Evolutionary conservation across 129 eudicot genomes (phyloP).

Genomic region (Gnaphalium uliginosum): DNA sequence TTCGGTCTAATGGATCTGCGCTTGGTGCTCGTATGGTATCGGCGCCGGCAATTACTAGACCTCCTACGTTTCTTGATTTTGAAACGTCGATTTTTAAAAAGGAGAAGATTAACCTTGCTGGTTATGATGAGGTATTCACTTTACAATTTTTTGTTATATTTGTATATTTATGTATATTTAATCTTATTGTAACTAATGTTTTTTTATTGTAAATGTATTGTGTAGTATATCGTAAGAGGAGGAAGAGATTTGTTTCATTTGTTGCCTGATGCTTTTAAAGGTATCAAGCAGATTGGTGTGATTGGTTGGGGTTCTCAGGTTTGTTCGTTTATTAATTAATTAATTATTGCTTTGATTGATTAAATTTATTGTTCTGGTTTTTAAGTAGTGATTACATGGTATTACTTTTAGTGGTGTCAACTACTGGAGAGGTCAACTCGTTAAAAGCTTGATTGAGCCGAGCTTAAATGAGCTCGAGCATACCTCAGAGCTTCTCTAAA

Average conservation of each 20-base stretch:
- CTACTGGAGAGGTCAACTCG: too few relatives aligned
- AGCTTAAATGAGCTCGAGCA: too few relatives aligned
- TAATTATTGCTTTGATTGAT: neutral
- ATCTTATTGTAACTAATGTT: neutral
- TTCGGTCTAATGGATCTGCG: slow-evolving; percentile 48
- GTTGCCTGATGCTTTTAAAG: slow-evolving; percentile 88
- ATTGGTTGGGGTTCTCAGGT: slow-evolving; percentile 99
- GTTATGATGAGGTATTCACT: slow-evolving; percentile 72
- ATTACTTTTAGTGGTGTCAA: too few relatives aligned
- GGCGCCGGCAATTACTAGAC: slow-evolving; percentile 36
- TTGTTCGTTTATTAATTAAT: neutral
- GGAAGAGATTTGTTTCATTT: slow-evolving; percentile 80
- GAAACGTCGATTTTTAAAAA: slow-evolving; percentile 79
- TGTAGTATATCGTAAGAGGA: slow-evolving; percentile 91
- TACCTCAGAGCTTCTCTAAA: too few relatives aligned
- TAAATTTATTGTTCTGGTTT: neutral
- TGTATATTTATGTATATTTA: neutral
- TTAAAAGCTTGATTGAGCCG: too few relatives aligned
- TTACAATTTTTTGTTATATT: neutral
- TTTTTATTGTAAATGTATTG: neutral
- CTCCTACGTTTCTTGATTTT: slow-evolving; percentile 61
- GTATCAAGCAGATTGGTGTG: slow-evolving; percentile 92
- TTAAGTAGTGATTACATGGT: neutral
- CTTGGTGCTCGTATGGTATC: slow-evolving; percentile 67
- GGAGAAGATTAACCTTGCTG: slow-evolving; percentile 80